A percentile compares a stretch with the other conserved stretches of the same genome.
Conservation (phyloP, 2,329 filamentous ascomycete genomes). For the Emergomyces africanus region DNA sequence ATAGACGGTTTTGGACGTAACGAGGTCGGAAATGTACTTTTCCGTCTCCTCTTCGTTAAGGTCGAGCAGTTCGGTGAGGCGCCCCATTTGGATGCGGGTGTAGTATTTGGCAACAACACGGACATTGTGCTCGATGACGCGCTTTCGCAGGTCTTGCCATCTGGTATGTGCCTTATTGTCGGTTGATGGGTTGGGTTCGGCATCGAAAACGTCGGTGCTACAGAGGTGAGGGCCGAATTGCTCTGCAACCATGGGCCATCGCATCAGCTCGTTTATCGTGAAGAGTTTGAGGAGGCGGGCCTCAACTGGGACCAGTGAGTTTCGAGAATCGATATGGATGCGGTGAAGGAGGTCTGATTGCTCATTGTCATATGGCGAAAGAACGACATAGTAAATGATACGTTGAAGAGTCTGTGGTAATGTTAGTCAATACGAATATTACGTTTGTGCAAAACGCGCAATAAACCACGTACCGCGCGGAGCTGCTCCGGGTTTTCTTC, state of each 20-base stretch:
- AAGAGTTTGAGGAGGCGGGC: constrained; percentile 85
- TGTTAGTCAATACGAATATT: constrained; percentile 3
- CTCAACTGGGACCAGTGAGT: constrained; percentile 63
- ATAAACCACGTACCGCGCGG: constrained; percentile 52
- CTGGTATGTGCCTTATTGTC: constrained; percentile 73
- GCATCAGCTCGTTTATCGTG: constrained; percentile 92
- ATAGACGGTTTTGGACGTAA: constrained; percentile 95
- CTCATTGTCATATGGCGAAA: constrained; percentile 95
- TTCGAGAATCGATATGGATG: constrained; percentile 73
- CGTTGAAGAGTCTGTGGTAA: constrained; percentile 65
- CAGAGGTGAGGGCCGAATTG: constrained; percentile 81
- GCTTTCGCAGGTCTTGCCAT: constrained; percentile 93
- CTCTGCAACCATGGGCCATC: constrained; percentile 87
- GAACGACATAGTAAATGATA: constrained; percentile 94
- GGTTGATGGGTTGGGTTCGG: constrained; percentile 39
- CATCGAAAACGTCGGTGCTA: constrained; percentile 79
- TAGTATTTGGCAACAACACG: constrained; percentile 98
- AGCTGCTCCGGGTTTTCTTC: constrained; percentile 81
- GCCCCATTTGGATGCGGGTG: constrained; percentile 86
- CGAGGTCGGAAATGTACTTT: constrained; percentile 95
- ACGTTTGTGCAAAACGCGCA: constrained; percentile 9
- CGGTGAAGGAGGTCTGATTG: constrained; percentile 95
- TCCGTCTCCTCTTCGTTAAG: constrained; percentile 92
- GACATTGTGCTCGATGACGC: constrained; percentile 98
- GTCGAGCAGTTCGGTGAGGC: constrained; percentile 81